Evolutionary conservation across 805 yeast genomes (phyloP).

Genomic region (Ogataea parapolymorpha): DNA sequence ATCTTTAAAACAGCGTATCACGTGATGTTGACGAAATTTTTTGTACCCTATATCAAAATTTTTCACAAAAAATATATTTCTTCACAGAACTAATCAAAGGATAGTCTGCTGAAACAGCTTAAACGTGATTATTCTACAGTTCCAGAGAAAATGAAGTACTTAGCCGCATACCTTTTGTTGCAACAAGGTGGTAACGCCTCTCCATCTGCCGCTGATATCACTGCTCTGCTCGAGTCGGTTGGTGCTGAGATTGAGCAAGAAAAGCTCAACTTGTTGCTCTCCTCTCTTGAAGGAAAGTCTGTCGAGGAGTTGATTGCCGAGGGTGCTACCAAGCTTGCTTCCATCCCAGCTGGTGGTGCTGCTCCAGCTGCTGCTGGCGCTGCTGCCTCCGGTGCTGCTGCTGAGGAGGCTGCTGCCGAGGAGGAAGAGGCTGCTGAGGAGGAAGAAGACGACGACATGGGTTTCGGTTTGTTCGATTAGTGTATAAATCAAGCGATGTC

Average conservation of each 20-base stretch:
- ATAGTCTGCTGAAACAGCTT: constrained; percentile 78
- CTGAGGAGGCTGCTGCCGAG: constrained; percentile 67
- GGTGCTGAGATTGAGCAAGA: constrained; percentile 94
- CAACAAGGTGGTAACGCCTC: constrained; percentile 94
- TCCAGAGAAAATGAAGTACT: constrained; percentile 70
- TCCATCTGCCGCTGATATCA: constrained; percentile 91
- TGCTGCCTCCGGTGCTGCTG: constrained; percentile 71
- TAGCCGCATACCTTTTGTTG: constrained; percentile 98
- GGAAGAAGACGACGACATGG: constrained; percentile 76
- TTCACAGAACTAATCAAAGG: constrained; percentile 44
- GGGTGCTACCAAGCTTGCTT: constrained; percentile 94
- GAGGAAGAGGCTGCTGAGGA: constrained; percentile 61
- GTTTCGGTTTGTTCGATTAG: constrained; percentile 46
- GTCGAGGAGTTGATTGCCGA: constrained; percentile 86
- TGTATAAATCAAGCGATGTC: constrained; percentile 10
- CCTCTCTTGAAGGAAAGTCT: constrained; percentile 91
- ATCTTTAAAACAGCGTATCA: not conserved
- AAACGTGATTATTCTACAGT: constrained; percentile 70
- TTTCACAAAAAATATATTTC: constrained; percentile 9
- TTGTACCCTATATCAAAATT: constrained; percentile 10
- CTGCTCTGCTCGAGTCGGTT: constrained; percentile 85
- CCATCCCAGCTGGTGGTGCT: constrained; percentile 98
- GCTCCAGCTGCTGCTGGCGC: constrained; percentile 75
- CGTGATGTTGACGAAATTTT: constrained; percentile 7
- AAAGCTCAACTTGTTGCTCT: constrained; percentile 73